Percentiles rank a stretch among this genome's conserved stretches.
Evolutionary conservation across 805 yeast species (phyloP).

Genomic region (Yamadazyma ubonensis): DNA sequence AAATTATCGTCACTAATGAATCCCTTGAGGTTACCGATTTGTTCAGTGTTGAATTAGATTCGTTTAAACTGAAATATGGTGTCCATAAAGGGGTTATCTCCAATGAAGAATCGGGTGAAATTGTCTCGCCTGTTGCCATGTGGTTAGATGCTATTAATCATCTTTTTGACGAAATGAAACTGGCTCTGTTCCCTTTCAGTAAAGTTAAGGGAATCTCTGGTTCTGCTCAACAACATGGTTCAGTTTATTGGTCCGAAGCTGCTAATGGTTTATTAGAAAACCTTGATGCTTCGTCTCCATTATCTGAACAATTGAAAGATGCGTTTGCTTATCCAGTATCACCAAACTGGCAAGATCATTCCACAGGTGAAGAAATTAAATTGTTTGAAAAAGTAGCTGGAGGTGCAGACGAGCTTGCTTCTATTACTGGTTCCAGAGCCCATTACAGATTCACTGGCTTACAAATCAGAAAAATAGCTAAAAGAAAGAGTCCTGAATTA

Average conservation of each 20-base stretch:
- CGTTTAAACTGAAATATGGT: conserved; percentile 52
- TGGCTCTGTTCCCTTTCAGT: conserved; percentile 54
- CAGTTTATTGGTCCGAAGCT: conserved; percentile 69
- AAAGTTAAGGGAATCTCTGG: conserved; percentile 71
- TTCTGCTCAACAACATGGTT: conserved; percentile 91
- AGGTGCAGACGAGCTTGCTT: conserved; percentile 58
- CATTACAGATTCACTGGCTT: conserved; percentile 90
- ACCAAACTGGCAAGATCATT: conserved; percentile 96
- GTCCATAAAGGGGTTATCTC: conserved; percentile 68
- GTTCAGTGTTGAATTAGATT: conserved; percentile 71
- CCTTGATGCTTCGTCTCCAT: conserved; percentile 30
- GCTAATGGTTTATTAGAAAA: conserved; percentile 42
- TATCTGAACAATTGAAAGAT: conserved; percentile 46
- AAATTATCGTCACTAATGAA: conserved; percentile 63
- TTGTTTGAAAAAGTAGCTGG: conserved; percentile 61
- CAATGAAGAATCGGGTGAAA: conserved; percentile 53
- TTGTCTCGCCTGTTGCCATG: conserved; percentile 81
- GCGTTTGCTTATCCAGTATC: conserved; percentile 65
- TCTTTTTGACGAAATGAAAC: conserved; percentile 51
- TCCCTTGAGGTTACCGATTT: conserved; percentile 53
- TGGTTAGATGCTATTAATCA: conserved; percentile 84
- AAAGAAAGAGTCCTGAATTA: conserved; percentile 44
- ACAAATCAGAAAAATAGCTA: conserved; percentile 76
- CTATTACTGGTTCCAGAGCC: conserved; percentile 79
- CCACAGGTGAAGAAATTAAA: conserved; percentile 68